Evolutionary conservation across 768 basidiomycete genomes (phyloP), one percentile per base, ranked within the genome.

Genomic region (Lactarius deliciosus): DNA sequence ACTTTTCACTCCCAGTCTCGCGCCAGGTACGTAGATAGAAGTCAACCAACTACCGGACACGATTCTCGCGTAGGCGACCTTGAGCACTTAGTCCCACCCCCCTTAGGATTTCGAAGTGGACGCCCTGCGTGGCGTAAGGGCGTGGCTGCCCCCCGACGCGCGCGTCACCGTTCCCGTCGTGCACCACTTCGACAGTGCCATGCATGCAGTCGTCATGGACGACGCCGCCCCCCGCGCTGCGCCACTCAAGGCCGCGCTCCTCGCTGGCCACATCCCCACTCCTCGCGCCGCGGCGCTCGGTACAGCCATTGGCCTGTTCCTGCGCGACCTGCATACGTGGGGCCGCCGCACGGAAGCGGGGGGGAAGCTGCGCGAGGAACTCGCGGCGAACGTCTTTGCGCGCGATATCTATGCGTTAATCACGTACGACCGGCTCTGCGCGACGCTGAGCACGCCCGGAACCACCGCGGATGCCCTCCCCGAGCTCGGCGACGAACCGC

Each of bases 121-220:
- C 55, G 86, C 87, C 4, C 73, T 88, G 72, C 77, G 72, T 54
- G 77, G 79, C 32, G 80, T 85, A 50, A 73, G 75, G 18, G 74
- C 70, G 58, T 76, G 78, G 72, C 70, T 81, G 2, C 76, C 78
- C 10, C 63, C 62, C 20, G 74, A 78, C 28, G 75, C 81, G 3
- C 60, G 82, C 20, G 79, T 85, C 59, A 80, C 78, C 1, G 81
- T 84, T 4, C 87, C 87, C 2, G 72, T 64, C 7, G 76, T 89
- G 18, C 76, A 82, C 70, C 74, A 78, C 40, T 81, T 83, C 71
- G 87, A 90, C 70, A 73, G 79, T 50, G 76, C 75, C 30, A 77
- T 73, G 11, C 77, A 82, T 66, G 82, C 81, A 16, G 79, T 89
- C 47, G 80, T 90, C 72, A 87, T 89, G 80, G 84, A 87, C 56